Evolutionary conservation across 768 basidiomycete genomes (phyloP).

Genomic region (Auricularia cornea): DNA sequence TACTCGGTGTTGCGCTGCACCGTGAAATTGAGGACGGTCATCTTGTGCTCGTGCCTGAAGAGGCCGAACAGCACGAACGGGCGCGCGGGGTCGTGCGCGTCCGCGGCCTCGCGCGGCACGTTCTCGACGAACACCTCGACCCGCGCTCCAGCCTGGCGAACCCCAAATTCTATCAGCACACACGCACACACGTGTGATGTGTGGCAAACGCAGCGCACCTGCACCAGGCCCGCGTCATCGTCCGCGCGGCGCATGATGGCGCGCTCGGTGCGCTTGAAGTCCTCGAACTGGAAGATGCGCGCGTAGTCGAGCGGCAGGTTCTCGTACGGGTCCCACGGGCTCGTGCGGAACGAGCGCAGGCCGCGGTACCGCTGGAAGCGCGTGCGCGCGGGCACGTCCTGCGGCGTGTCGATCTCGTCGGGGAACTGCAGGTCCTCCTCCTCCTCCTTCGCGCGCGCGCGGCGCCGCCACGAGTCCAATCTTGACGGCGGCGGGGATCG

Average conservation of each 20-base stretch:
- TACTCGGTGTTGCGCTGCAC: slow-evolving; percentile 96
- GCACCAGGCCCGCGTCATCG: slow-evolving; percentile 36
- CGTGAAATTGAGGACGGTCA: slow-evolving; percentile 84
- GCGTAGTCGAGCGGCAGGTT: slow-evolving; percentile 92
- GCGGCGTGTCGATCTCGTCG: slow-evolving; percentile 93
- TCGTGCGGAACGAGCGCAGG: slow-evolving; percentile 85
- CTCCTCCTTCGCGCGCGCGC: slow-evolving; percentile 60
- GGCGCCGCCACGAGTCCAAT: slow-evolving; percentile 50
- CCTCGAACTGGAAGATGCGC: slow-evolving; percentile 93
- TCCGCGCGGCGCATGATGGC: slow-evolving; percentile 59
- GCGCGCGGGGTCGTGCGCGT: slow-evolving; percentile 20
- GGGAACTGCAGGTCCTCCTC: slow-evolving; percentile 83
- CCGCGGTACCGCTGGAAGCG: slow-evolving; percentile 93
- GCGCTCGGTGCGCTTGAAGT: slow-evolving; percentile 79
- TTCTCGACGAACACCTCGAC: slow-evolving; percentile 71
- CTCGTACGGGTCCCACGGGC: slow-evolving; percentile 97
- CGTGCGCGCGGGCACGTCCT: slow-evolving; percentile 64
- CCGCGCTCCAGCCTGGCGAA: slow-evolving; percentile 62
- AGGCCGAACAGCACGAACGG: slow-evolving; percentile 72
- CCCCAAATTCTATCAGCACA: neutral
- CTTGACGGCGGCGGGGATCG: slow-evolving; percentile 33
- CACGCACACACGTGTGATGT: too few relatives aligned
- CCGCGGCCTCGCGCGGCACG: slow-evolving; percentile 57
- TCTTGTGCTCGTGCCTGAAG: slow-evolving; percentile 93
- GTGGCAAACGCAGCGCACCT: neutral